Conservation (phyloP, 1,139 yeast species). For the Blastobotrys illinoisensis region DNA sequence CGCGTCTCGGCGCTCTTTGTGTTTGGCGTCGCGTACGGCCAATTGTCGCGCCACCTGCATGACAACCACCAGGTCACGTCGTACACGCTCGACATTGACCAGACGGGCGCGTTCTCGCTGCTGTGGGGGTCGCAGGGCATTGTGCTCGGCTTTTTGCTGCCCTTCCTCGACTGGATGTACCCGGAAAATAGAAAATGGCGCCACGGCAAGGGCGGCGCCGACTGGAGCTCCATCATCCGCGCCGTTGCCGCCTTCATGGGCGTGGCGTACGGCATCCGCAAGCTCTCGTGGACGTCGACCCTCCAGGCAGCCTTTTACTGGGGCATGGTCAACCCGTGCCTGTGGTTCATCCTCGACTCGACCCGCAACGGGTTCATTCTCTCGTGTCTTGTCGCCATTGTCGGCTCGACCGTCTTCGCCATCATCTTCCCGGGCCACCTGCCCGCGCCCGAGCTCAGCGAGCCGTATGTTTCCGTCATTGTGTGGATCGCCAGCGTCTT, state of each 20-base stretch:
- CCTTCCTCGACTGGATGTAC: slow-evolving; percentile 49
- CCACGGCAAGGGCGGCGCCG: slow-evolving; percentile 28
- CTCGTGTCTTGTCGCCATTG: slow-evolving; percentile 28
- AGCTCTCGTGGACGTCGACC: slow-evolving; percentile 72
- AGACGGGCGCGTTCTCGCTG: slow-evolving; percentile 24
- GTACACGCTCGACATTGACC: slow-evolving; percentile 26
- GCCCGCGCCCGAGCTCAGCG: slow-evolving; percentile 20
- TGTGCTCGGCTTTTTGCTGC: slow-evolving; percentile 56
- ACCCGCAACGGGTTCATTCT: slow-evolving; percentile 55
- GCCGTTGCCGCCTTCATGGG: slow-evolving; percentile 76
- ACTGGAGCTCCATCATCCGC: slow-evolving; percentile 46
- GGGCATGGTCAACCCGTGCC: slow-evolving; percentile 68
- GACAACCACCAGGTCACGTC: slow-evolving; percentile 32
- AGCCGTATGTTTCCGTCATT: slow-evolving; percentile 27
- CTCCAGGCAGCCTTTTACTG: slow-evolving; percentile 72
- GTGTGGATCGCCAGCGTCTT: slow-evolving; percentile 57
- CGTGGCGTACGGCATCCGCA: slow-evolving; percentile 74
- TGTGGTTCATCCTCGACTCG: slow-evolving; percentile 79
- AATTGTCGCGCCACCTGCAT: slow-evolving; percentile 31
- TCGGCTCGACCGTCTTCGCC: slow-evolving; percentile 30
- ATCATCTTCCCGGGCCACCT: slow-evolving; percentile 27
- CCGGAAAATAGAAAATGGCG: slow-evolving; percentile 30
- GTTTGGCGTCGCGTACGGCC: slow-evolving; percentile 33
- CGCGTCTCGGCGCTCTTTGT: slow-evolving; percentile 25
- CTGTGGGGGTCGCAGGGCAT: slow-evolving; percentile 53